Conservation (phyloP, 345 rosid species). For the Syzygium oleosum region DNA sequence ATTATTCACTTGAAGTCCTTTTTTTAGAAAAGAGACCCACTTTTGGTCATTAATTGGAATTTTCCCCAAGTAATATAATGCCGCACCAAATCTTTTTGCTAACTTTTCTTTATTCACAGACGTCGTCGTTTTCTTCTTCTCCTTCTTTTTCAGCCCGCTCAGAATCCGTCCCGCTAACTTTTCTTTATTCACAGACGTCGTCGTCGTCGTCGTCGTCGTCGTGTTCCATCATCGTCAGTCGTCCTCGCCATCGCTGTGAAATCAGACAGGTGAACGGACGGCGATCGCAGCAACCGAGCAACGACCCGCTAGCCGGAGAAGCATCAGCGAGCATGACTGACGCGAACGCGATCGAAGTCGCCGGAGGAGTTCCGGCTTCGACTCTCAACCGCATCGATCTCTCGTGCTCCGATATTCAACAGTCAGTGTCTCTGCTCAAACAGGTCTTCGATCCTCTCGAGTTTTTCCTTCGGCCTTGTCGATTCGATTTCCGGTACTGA, state of each 20-base stretch:
- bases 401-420: slow-evolving; percentile 17
- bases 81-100: too few species aligned
- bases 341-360: background rate
- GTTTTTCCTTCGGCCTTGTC: background rate
- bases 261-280: background rate
- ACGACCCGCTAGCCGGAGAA: too few species aligned
- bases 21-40: too few species aligned
- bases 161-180: too few species aligned
- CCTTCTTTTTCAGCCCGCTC: too few species aligned
- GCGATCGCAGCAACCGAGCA: background rate
- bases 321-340: background rate
- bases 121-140: too few species aligned
- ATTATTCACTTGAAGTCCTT: too few species aligned
- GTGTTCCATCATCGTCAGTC: background rate
- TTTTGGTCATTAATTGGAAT: too few species aligned
- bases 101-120: too few species aligned
- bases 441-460: slow-evolving; percentile 14
- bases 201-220: background rate
- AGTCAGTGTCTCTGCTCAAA: slow-evolving; percentile 36
- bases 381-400: slow-evolving; percentile 49
- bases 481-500: background rate
- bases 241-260: background rate
- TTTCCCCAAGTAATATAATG: background rate
- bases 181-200: too few species aligned
- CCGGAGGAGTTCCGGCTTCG: slow-evolving; percentile 10